These are phyloP conservation scores for Aspergillus pseudoterreus DNA, from an alignment of 2,329 filamentous ascomycete species.

Conservation along the genomic window DNA sequence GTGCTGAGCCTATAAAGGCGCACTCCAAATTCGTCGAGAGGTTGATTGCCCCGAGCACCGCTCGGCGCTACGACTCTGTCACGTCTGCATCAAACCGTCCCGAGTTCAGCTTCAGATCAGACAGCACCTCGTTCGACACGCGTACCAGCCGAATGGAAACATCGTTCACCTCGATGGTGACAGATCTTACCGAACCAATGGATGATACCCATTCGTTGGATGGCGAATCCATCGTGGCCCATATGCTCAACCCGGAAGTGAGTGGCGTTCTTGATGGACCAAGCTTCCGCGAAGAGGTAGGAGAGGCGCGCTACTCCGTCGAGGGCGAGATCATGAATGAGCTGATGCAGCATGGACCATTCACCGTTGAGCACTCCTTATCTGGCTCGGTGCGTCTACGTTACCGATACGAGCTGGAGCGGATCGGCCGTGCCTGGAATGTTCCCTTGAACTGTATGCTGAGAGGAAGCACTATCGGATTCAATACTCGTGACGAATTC, in stretches of 20 bases:
- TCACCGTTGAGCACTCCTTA: constrained; percentile 26
- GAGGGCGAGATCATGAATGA: constrained; percentile 24
- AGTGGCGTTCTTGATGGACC: constrained; percentile 8
- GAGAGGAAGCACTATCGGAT: constrained; percentile 19
- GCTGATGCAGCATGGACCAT: constrained; percentile 33
- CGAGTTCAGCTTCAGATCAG: constrained; percentile 21
- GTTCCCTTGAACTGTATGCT: constrained; percentile 27
- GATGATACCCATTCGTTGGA: constrained; percentile 22
- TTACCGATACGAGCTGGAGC: constrained; percentile 37
- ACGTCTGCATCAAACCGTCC: constrained; percentile 5
- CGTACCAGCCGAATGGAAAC: constrained; percentile 7
- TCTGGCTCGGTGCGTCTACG: constrained; percentile 27
- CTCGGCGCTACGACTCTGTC: constrained; percentile 16
- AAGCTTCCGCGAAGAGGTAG: not conserved
- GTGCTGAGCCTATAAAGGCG: not conserved
- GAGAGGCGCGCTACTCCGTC: constrained; percentile 11
- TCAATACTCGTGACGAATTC: constrained; percentile 27
- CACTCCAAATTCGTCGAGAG: constrained; percentile 16
- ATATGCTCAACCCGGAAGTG: constrained; percentile 18
- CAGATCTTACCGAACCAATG: constrained; percentile 26
- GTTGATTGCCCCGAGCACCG: constrained; percentile 14
- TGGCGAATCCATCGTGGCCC: constrained; percentile 23
- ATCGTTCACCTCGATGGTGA: constrained; percentile 25
- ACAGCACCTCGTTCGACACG: constrained; percentile 15
- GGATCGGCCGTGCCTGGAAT: constrained; percentile 28